Base-by-base conservation (phyloP, 495 filamentous ascomycete genomes). In the Penicillium chermesinum region DNA sequence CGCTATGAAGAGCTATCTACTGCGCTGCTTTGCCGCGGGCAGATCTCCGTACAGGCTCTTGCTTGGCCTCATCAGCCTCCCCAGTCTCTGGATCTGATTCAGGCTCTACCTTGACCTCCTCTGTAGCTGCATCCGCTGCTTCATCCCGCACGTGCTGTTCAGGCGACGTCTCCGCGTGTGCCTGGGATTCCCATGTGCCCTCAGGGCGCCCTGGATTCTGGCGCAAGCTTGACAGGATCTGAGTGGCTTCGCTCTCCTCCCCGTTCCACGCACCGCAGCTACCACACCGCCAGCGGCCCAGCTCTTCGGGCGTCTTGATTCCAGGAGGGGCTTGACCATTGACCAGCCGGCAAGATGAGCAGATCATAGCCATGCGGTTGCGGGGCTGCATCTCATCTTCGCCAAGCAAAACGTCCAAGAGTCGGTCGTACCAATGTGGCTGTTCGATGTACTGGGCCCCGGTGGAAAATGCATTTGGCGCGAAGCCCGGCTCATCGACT, bases 291-390 rank as follows among this genome's bases (percentile, higher is more conserved):
- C 93, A 99, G 54, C 74, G 77, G 8, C 91, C 93, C 0, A 99
- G 63, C 36, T 96, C 91, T 13, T 87, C 80, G 13, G 90, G 69
- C 0, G 73, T 80, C 58, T 81, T 85, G 2, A 85, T 81, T 2
- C 94, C 93, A 0, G 93, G 93, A 9, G 93, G 91, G 2, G 94
- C 93, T 59, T 96, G 91, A 2, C 93, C 93, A 60, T 99, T 99
- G 25, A 99, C 91, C 8, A 96, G 78, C 19, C 88, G 76, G 61
- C 93, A 99, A 16, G 77, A 71, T 16, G 62, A 52, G 69, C 93
- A 99, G 41, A 99, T 93, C 57, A 99, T 66, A 19, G 84, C 93
- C 42, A 95, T 80, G 4, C 93, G 81, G 67, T 96, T 96, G 66
- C 88, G 91, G 0, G 94, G 81, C 19, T 86, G 83, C 33, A 87